Base-by-base conservation (phyloP, 495 filamentous ascomycete species). In the Beverwykella pulmonaria region DNA sequence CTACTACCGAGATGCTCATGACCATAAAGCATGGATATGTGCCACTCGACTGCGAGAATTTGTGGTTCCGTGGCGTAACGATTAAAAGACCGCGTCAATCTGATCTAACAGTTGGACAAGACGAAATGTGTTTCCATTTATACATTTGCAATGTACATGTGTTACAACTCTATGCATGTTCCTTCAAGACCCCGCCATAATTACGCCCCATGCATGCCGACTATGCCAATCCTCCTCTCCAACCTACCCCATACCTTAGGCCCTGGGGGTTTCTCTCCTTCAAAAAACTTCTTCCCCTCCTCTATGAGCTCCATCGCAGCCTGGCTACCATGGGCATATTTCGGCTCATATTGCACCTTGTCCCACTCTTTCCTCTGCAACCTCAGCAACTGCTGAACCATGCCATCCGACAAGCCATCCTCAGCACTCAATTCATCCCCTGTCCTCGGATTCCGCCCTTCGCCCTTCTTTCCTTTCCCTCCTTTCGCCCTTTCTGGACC, bases 351-450 rank as follows among this genome's bases (percentile, higher is more conserved):
- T 1, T 61, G 60, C 25, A 55, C 50, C 25, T 49, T 23, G 50
- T 65, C 67, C 67, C 67, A 69, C 36, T 69, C 67, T 30, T 64
- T 52, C 34, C 56, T 53, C 39, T 69, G 67, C 50, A 69, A 34
- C 34, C 67, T 36, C 26, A 64, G 39, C 48, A 69, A 27, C 14
- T 64, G 53, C 34, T 65, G 60, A 17, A 69, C 67, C 60, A 65
- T 69, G 9, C 58, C 67, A 52, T 69, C 55, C 17, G 53, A 60
- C 34, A 69, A 29, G 15, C 30, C 53, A 12, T 64, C 60, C 36
- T 65, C 67, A 34, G 61, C 22, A 1, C 20, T 53, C 14, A 41
- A 12, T 17, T 66, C 39, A 41, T 49, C 25, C n/a, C 56, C 46
- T 3, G 9, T 27, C 2, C 46, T 36, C 0, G 53, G 61, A 1